Conservation (phyloP, 169 alveolate genomes). For the Eimeria sp. region DNA sequence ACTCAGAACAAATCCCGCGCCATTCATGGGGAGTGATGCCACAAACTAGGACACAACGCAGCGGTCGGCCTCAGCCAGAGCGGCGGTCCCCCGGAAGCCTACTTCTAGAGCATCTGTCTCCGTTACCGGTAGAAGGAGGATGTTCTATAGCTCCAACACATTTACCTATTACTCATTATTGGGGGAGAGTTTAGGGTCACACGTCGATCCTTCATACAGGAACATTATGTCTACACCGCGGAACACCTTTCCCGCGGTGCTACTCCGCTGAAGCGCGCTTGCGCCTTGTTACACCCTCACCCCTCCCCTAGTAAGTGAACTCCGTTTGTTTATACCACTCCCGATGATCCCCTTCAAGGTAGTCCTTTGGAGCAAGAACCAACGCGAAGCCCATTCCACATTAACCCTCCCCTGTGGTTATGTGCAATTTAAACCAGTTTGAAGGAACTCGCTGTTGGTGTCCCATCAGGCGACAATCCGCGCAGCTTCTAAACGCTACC, state of each 20-base stretch:
- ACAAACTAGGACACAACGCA: not conserved
- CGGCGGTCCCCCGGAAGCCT: constrained; percentile 60
- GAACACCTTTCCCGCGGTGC: not conserved
- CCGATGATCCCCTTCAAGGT: not conserved
- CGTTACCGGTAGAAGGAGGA: not conserved
- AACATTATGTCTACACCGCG: not conserved
- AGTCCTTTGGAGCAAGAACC: not conserved
- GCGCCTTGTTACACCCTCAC: not conserved
- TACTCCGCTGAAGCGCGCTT: not conserved
- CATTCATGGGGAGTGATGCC: not conserved
- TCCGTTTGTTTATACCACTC: not conserved
- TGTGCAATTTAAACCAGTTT: not conserved
- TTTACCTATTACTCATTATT: not conserved
- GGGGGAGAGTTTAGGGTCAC: not conserved
- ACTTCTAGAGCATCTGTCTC: constrained; percentile 12
- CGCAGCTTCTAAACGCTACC: not conserved
- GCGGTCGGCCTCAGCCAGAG: constrained; percentile 40
- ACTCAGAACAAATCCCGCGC: not conserved
- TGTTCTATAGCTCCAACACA: not conserved
- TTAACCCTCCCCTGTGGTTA: not conserved
- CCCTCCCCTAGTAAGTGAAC: not conserved
- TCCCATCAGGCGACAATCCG: not conserved
- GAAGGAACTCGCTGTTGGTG: not conserved
- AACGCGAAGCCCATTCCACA: not conserved
- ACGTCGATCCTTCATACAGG: not conserved